These are phyloP conservation scores for Suhomyces chickasaworum DNA, from an alignment of 1,139 yeast species.

Conservation along the genomic window DNA sequence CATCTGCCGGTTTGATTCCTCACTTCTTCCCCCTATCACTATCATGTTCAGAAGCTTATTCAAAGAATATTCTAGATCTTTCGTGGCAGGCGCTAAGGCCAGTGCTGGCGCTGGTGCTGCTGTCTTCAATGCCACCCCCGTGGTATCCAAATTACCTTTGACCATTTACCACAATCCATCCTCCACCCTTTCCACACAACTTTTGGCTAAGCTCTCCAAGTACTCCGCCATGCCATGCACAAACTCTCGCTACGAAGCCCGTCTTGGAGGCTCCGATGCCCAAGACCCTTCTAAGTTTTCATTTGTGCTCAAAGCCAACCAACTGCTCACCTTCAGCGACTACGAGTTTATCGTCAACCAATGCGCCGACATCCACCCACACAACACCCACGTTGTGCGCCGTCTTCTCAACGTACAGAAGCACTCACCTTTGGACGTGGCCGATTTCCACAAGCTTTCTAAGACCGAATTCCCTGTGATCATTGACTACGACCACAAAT, in stretches of 20 bases:
- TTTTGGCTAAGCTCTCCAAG: conserved; percentile 26
- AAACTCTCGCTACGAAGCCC: conserved; percentile 16
- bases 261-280: conserved; percentile 5
- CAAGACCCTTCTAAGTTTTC: conserved; percentile 23
- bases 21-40: neutral
- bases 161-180: conserved; percentile 37
- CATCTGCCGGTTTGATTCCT: neutral
- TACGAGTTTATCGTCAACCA: conserved; percentile 38
- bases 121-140: neutral
- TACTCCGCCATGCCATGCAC: conserved; percentile 29
- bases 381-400: conserved; percentile 35
- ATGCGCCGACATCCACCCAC: conserved; percentile 49
- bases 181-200: conserved; percentile 28
- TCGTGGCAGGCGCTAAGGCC: conserved; percentile 9
- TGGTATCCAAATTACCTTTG: conserved; percentile 17
- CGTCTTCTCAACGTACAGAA: conserved; percentile 17
- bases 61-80: conserved; percentile 12
- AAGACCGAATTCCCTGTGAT: conserved; percentile 44
- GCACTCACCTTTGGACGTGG: conserved; percentile 17
- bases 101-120: conserved; percentile 11
- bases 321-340: conserved; percentile 32
- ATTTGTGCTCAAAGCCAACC: conserved; percentile 29
- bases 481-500: conserved; percentile 57
- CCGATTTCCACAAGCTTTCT: conserved; percentile 23
- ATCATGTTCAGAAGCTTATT: conserved; percentile 16